Conservation (phyloP, 768 basidiomycete genomes). For the Tubosaeta sp. region DNA sequence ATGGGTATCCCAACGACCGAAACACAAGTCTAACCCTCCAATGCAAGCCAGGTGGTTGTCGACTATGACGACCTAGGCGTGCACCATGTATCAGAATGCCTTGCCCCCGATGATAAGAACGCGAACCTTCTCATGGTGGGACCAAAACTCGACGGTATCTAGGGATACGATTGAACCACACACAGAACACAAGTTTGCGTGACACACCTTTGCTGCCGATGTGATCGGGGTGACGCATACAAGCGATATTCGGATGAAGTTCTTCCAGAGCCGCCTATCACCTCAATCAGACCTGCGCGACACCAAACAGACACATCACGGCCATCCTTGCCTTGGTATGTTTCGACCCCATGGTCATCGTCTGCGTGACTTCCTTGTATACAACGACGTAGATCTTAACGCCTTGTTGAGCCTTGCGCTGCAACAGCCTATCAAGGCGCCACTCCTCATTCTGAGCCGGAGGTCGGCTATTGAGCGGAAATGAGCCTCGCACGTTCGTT, state of each 20-base stretch:
- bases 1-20: slow-evolving; percentile 95
- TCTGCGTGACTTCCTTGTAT: slow-evolving; percentile 94
- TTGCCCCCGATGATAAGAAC: not conserved
- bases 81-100: not conserved
- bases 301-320: too few species aligned
- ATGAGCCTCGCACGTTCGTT: slow-evolving; percentile 9
- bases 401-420: slow-evolving; percentile 87
- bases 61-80: slow-evolving; percentile 62
- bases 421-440: slow-evolving; percentile 80
- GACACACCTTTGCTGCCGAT: slow-evolving; percentile 66
- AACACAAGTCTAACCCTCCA: slow-evolving; percentile 94
- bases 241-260: slow-evolving; percentile 82
- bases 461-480: slow-evolving; percentile 48
- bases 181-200: not conserved
- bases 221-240: slow-evolving; percentile 89
- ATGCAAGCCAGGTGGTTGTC: slow-evolving; percentile 85
- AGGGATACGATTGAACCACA: not conserved
- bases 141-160: slow-evolving; percentile 86
- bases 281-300: not conserved
- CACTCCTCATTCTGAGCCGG: slow-evolving; percentile 82
- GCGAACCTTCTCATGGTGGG: slow-evolving; percentile 79
- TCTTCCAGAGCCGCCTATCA: slow-evolving; percentile 66
- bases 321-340: slow-evolving; percentile 67
- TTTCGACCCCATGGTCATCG: slow-evolving; percentile 83
- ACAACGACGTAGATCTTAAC: slow-evolving; percentile 90